A percentile compares a stretch with the other conserved stretches of the same genome.
phyloP scores from a whole-genome alignment of 495 filamentous ascomycete species.

The Lophium mytilinum region DNA sequence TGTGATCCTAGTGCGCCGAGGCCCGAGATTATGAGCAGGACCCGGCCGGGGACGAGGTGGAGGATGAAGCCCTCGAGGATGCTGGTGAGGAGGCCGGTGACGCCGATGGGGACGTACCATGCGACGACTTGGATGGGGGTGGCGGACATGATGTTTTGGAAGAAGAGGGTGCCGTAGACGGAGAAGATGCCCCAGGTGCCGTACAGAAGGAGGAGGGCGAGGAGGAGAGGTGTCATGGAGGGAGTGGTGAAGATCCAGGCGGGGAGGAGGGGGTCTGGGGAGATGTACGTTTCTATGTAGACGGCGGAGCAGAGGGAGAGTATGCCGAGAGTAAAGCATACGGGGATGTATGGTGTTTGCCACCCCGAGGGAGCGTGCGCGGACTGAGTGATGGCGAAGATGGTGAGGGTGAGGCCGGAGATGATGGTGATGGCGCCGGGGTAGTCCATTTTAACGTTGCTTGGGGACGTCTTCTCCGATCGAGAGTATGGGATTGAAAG shows the following conservation, averaged over 20 bases:
- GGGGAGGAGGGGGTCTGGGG: too few species aligned
- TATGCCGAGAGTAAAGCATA: conserved; percentile 56
- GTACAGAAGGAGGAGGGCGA: conserved; percentile 66
- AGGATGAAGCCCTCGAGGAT: conserved; percentile 66
- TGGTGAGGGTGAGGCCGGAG: conserved; percentile 58
- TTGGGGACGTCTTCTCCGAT: conserved; percentile 37
- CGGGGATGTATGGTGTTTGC: conserved; percentile 62
- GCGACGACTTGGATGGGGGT: conserved; percentile 63
- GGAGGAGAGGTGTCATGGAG: conserved; percentile 59
- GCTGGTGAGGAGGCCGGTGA: conserved; percentile 65
- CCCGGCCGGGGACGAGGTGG: conserved; percentile 63
- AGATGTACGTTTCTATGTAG: too few species aligned
- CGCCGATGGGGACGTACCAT: conserved; percentile 70
- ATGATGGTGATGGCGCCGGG: conserved; percentile 56
- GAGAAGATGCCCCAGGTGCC: conserved; percentile 70
- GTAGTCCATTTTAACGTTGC: conserved; percentile 66
- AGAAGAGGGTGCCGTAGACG: conserved; percentile 74
- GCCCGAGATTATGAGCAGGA: conserved; percentile 51
- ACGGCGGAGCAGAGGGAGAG: too few species aligned
- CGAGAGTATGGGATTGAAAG: conserved; percentile 61
- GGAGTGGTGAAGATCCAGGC: conserved; percentile 64
- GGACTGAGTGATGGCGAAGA: conserved; percentile 72
- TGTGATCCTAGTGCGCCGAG: conserved; percentile 55
- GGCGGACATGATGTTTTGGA: conserved; percentile 55
- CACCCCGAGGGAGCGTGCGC: conserved; percentile 62